These are phyloP conservation scores for Lophiotrema nucula DNA, from an alignment of 495 filamentous ascomycete genomes.

Conservation along the genomic window DNA sequence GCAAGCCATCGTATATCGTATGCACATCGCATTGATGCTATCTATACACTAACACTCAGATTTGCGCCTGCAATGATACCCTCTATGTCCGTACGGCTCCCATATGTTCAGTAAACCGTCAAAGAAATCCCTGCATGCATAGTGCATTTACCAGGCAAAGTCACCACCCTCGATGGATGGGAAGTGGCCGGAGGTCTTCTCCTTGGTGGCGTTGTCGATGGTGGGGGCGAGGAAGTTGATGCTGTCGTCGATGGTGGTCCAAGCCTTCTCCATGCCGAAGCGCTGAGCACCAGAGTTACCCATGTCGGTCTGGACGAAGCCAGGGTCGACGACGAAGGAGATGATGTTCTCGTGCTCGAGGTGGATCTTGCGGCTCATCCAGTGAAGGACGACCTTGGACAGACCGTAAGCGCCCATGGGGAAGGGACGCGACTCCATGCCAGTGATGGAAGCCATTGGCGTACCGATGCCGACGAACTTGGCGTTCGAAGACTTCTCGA, in stretches of 20 bases:
- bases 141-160: neutral
- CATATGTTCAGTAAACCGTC: no score
- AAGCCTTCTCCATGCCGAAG: conserved; percentile 16
- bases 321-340: conserved; percentile 43
- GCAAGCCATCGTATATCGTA: no score
- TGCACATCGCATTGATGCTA: no score
- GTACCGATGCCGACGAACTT: neutral
- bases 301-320: conserved; percentile 36
- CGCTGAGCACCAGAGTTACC: conserved; percentile 9
- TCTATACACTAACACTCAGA: no score
- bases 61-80: no score
- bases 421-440: neutral
- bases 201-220: neutral
- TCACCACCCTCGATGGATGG: neutral
- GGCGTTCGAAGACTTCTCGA: neutral
- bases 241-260: conserved; percentile 8
- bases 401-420: conserved; percentile 40
- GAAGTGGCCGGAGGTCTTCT: neutral
- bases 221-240: neutral
- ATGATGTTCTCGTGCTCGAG: conserved; percentile 40
- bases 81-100: no score
- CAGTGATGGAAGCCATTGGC: neutral
- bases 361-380: conserved; percentile 43
- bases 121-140: no score
- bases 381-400: conserved; percentile 47